Percentiles rank a stretch among this genome's conserved stretches.
phyloP scores from a whole-genome alignment of 1,139 yeast genomes.

The Kluyveromyces sp. region DNA sequence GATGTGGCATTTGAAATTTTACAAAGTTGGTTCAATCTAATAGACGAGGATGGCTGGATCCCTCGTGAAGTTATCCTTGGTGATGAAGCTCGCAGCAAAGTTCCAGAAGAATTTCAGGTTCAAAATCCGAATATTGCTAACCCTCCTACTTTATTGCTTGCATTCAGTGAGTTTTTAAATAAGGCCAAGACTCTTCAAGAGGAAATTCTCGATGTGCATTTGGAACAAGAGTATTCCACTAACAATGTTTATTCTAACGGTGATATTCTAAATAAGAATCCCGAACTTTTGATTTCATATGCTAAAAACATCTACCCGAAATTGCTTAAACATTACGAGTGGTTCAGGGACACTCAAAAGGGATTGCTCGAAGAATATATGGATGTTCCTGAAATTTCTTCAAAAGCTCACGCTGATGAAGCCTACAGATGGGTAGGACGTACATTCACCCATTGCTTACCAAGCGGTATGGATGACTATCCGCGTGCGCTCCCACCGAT shows the following conservation, averaged over 20 bases:
- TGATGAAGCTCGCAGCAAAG: constrained; percentile 80
- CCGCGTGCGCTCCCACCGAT: constrained; percentile 78
- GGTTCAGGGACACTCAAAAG: constrained; percentile 76
- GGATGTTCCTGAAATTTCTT: constrained; percentile 21
- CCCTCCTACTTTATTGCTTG: constrained; percentile 88
- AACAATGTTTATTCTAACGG: constrained; percentile 16
- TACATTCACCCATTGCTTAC: constrained; percentile 74
- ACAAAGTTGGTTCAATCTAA: constrained; percentile 79
- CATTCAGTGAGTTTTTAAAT: constrained; percentile 61
- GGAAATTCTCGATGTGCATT: background rate
- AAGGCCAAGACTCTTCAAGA: constrained; percentile 31
- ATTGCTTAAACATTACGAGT: constrained; percentile 67
- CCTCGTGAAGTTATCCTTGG: constrained; percentile 95
- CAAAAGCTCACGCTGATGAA: constrained; percentile 45
- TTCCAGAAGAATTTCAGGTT: constrained; percentile 75
- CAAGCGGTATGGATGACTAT: constrained; percentile 93
- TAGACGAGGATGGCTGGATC: constrained; percentile 95
- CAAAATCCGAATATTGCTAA: constrained; percentile 91
- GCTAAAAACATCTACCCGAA: constrained; percentile 68
- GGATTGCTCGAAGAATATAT: constrained; percentile 61
- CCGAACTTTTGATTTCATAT: constrained; percentile 54
- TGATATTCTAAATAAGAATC: constrained; percentile 42
- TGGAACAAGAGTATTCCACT: constrained; percentile 17
- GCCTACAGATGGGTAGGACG: constrained; percentile 94
- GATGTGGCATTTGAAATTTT: constrained; percentile 76